phyloP scores from a whole-genome alignment of 768 basidiomycete genomes.

The Russula emetica region DNA sequence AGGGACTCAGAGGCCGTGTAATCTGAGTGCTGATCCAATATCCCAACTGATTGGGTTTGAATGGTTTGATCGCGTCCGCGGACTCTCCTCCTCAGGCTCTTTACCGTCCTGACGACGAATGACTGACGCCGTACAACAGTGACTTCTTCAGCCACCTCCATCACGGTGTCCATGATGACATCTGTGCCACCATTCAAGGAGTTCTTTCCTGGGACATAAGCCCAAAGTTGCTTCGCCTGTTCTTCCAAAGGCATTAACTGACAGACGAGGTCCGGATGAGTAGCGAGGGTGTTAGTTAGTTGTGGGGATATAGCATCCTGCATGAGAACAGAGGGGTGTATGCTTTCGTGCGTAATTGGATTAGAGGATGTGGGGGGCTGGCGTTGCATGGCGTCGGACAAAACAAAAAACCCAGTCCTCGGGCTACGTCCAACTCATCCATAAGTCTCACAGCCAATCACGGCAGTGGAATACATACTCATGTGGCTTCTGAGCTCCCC shows the following conservation, averaged over 20 bases:
- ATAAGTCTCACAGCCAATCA: background rate
- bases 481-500: conserved; percentile 62
- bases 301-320: conserved; percentile 14
- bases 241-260: conserved; percentile 20
- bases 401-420: conserved; percentile 15
- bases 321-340: conserved; percentile 22
- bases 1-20: background rate
- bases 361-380: conserved; percentile 9
- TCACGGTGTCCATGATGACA: background rate
- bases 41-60: background rate
- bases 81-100: background rate
- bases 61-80: background rate
- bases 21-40: background rate
- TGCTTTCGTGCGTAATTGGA: conserved; percentile 16
- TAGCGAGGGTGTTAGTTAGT: background rate
- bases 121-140: background rate
- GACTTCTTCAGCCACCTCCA: background rate
- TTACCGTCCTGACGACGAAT: conserved; percentile 2
- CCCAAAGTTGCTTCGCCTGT: conserved; percentile 12
- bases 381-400: conserved; percentile 15
- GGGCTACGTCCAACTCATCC: conserved; percentile 38
- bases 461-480: conserved; percentile 39
- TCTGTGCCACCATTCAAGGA: background rate
- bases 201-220: background rate
- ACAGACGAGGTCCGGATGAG: conserved; percentile 16